Base-by-base conservation (phyloP, 1,139 yeast species). In the Candida gigantensis region DNA sequence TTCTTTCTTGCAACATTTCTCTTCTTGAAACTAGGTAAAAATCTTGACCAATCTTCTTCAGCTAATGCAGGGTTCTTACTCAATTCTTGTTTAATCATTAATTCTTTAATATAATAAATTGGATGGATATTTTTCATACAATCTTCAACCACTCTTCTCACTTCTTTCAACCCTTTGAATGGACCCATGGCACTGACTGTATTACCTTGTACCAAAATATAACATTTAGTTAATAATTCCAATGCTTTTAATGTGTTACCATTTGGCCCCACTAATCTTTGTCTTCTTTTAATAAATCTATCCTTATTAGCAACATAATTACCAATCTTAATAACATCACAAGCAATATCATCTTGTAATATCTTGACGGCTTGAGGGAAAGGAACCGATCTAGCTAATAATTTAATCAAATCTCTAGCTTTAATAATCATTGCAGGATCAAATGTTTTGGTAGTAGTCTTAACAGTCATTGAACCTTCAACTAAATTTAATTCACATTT, bases 161-260 rank as follows among this genome's bases (percentile, higher is more conserved):
- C 81, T 47, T 86, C 95, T 59, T 94, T 92, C 47, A 92, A 71
- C 3, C 98, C 98, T 57, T 85, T 87, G 66, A 71, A 90, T 15
- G 96, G 94, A 9, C 99, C 99, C 98, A 92, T 92, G 16, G 85
- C 94, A 43, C 96, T 81, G 3, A 92, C 99, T 0, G 99, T 92
- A 60, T 86, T 89, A 57, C 99, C 99, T 65, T 92, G 99, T 5
- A 92, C 98, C 46, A 92, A 74, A 42, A 92, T 85, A 58, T 92
- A 92, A 66, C 98, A 92, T 52, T 85, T 84, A 15, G 98, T 92
- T 45, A 92, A 73, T 39, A 92, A 74, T 66, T 92, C 98, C 50
- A 92, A 73, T 0, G 98, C 98, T 60, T 92, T 94, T 49, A 94
- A 73, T 0, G 98, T 94, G 60, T 92, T 92, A 54, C 99, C 98